Evolutionary conservation across 2,329 filamentous ascomycete genomes (phyloP).

Genomic region (Amauroascus verrucosus): DNA sequence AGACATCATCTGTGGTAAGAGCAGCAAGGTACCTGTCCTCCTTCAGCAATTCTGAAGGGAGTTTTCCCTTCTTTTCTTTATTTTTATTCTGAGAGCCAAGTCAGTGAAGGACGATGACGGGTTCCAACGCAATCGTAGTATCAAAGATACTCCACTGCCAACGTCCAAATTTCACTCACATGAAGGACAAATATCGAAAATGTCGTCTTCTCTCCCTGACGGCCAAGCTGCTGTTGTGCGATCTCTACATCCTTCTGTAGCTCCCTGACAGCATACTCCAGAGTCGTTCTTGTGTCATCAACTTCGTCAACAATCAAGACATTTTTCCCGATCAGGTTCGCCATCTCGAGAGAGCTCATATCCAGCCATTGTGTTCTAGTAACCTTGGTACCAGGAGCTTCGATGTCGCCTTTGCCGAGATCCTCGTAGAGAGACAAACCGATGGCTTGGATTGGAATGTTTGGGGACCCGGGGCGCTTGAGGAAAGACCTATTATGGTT

Average conservation of each 20-base stretch:
- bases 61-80: constrained; percentile 81
- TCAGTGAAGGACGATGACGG: background rate
- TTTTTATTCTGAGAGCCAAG: constrained; percentile 69
- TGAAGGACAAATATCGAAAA: constrained; percentile 96
- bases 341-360: constrained; percentile 73
- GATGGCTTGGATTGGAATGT: constrained; percentile 98
- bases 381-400: constrained; percentile 82
- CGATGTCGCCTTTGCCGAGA: constrained; percentile 56
- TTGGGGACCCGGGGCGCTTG: constrained; percentile 72
- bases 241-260: constrained; percentile 86
- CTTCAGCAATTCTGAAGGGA: constrained; percentile 68
- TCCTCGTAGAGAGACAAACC: constrained; percentile 93
- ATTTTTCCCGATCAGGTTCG: constrained; percentile 80
- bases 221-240: constrained; percentile 63
- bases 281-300: constrained; percentile 85
- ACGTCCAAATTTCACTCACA: constrained; percentile 42
- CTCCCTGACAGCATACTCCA: constrained; percentile 89
- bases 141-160: background rate
- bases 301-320: constrained; percentile 92
- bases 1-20: constrained; percentile 80
- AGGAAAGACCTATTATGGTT: constrained; percentile 66
- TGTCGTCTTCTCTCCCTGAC: constrained; percentile 61
- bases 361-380: constrained; percentile 98
- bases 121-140: background rate
- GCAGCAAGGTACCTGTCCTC: constrained; percentile 71